Base-by-base conservation (phyloP, 169 alveolate species). In the Cryptosporidium viatorum region DNA sequence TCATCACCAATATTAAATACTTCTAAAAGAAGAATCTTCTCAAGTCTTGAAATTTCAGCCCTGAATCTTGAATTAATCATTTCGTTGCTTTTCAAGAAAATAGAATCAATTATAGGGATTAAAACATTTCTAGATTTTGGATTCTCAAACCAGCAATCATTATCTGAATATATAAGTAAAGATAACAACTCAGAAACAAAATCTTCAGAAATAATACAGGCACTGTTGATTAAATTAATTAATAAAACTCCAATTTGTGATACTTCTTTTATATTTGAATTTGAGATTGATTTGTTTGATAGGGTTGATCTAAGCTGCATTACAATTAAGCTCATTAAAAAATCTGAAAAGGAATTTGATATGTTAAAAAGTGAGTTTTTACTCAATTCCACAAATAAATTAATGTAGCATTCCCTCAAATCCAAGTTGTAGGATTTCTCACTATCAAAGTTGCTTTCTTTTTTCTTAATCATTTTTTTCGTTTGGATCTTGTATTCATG, bases 121-220 rank as follows among this genome's bases (percentile, higher is more conserved):
- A 65, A 21, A 16, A 29, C 29, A n/a, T 31, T 65, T 65, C 41
- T 31, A 3, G 51, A n/a, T 9, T 65, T 65, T n/a, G 48, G 18
- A 14, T 65, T n/a, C 26, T 65, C 52, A 29, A 65, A 65, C 71
- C 71, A 65, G 9, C 2, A 10, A 65, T 65, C 51, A 65, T 65
- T 65, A 33, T 65, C 48, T 29, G 71, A 65, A 33, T 65, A 37
- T 35, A 65, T 33, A 6, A 65, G 18, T 35, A 29, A 7, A 65
- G 23, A 65, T 31, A 65, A 9, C 3, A 65, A 26, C 18, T 65
- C 71, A 21, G 37, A 0, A 7, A 65, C 23, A 33, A 65, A 37
- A 8, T 65, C 26, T 51, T 65, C 48, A 14, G 71, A 37, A 29
- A 31, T 35, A 31, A n/a, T 35, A 16, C 71, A 14, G 18, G 14